phyloP scores from a whole-genome alignment of 2,329 filamentous ascomycete genomes.

The Pseudophaeomoniella oleicola region DNA sequence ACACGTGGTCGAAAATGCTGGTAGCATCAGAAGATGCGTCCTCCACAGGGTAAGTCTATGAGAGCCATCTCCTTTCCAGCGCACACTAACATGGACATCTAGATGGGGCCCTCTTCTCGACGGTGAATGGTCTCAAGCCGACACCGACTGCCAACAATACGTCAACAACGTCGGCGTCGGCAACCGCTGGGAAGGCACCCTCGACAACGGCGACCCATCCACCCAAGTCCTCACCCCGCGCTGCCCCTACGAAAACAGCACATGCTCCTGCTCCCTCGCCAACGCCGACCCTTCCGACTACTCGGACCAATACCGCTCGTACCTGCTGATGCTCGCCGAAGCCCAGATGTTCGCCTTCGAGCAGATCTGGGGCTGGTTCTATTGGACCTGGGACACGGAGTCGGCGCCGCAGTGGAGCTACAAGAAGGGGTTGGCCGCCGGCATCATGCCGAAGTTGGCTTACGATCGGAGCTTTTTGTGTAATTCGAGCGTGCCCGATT shows the following conservation, averaged over 20 bases:
- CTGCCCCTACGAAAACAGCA: slow-evolving; percentile 53
- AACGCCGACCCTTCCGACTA: slow-evolving; percentile 61
- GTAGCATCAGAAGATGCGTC: slow-evolving; percentile 53
- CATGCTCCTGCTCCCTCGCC: slow-evolving; percentile 60
- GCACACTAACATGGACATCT: slow-evolving; percentile 1
- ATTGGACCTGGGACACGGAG: slow-evolving; percentile 98
- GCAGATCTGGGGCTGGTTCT: slow-evolving; percentile 92
- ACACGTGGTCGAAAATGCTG: slow-evolving; percentile 72
- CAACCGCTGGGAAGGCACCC: slow-evolving; percentile 82
- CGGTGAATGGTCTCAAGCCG: slow-evolving; percentile 94
- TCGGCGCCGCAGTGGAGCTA: slow-evolving; percentile 82
- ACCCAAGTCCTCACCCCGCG: slow-evolving; percentile 52
- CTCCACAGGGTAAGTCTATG: slow-evolving; percentile 43
- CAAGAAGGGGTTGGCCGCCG: slow-evolving; percentile 60
- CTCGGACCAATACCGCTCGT: slow-evolving; percentile 63
- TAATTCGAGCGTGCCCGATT: slow-evolving; percentile 29
- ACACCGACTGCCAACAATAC: slow-evolving; percentile 79
- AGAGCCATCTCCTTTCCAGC: slow-evolving; percentile 3
- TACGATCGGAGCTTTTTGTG: slow-evolving; percentile 60
- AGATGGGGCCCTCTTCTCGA: slow-evolving; percentile 83
- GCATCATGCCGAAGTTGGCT: slow-evolving; percentile 64
- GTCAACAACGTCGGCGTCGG: slow-evolving; percentile 84
- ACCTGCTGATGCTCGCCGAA: slow-evolving; percentile 78
- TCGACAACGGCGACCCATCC: slow-evolving; percentile 49
- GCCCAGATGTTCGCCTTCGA: slow-evolving; percentile 95